phyloP scores from a whole-genome alignment of 805 yeast genomes.

The Lachancea cidri region DNA sequence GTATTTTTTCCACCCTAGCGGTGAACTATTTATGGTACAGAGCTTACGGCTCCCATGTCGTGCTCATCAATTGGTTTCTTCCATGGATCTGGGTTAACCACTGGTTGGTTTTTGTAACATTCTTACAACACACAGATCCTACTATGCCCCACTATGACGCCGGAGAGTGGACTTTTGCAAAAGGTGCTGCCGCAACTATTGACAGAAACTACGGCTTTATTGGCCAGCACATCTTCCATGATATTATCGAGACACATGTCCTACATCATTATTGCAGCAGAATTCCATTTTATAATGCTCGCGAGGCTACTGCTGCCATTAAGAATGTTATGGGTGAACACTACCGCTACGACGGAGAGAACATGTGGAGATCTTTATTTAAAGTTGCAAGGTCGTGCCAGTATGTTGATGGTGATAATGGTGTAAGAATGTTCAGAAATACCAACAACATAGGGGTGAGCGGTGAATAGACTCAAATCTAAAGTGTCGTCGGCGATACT shows the following conservation, averaged over 20 bases:
- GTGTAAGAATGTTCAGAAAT: constrained; percentile 72
- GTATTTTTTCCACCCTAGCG: constrained; percentile 48
- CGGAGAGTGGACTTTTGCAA: constrained; percentile 74
- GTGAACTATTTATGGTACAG: constrained; percentile 56
- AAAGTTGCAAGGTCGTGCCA: constrained; percentile 61
- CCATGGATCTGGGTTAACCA: constrained; percentile 82
- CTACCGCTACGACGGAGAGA: constrained; percentile 61
- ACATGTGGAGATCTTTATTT: constrained; percentile 66
- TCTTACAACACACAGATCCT: constrained; percentile 77
- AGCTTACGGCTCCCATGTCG: constrained; percentile 56
- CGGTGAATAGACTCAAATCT: background rate
- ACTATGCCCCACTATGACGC: constrained; percentile 75
- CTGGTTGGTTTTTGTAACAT: constrained; percentile 86
- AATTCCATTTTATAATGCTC: constrained; percentile 84
- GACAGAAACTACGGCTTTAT: constrained; percentile 81
- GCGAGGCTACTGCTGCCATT: constrained; percentile 72
- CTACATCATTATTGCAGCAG: constrained; percentile 79
- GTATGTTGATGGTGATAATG: constrained; percentile 63
- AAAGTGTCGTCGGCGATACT: background rate
- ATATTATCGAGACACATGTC: constrained; percentile 85
- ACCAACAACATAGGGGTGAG: constrained; percentile 52
- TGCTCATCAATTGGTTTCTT: constrained; percentile 62
- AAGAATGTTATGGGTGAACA: constrained; percentile 81
- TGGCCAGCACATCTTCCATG: constrained; percentile 77
- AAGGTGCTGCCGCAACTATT: constrained; percentile 87